A percentile compares a stretch with the other conserved stretches of the same genome.
phyloP scores from a whole-genome alignment of 352 stramenopile species.

The Phytopythium oedochilum region DNA sequence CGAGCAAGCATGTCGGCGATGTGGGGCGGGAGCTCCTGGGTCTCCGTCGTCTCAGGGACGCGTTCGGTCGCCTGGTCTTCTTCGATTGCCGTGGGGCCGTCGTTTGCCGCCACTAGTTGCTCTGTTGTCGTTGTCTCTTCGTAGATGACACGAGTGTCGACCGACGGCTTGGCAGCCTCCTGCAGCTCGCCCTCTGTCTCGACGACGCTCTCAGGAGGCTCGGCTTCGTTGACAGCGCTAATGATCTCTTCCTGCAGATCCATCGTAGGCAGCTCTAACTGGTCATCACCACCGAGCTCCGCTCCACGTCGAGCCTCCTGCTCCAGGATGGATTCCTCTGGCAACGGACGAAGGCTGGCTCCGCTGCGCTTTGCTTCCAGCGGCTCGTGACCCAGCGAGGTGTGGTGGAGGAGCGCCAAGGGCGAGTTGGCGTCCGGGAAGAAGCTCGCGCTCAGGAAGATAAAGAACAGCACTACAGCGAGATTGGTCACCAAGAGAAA shows the following conservation, averaged over 20 bases:
- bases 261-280: neutral
- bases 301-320: neutral
- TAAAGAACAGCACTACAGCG: constrained; percentile 35
- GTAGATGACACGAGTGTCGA: neutral
- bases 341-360: neutral
- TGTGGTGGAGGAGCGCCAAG: constrained; percentile 29
- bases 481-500: constrained; percentile 48
- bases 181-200: neutral
- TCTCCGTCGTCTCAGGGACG: neutral
- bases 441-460: constrained; percentile 45
- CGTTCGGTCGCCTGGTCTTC: neutral
- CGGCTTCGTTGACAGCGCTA: too few relatives aligned
- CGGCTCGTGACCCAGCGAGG: constrained; percentile 23
- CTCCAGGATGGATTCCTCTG: neutral
- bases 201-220: neutral
- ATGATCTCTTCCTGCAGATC: too few relatives aligned
- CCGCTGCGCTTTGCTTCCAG: neutral
- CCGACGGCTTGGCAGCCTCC: neutral
- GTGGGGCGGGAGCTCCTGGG: neutral
- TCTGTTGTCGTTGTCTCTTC: neutral
- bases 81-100: neutral
- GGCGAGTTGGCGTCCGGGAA: constrained; percentile 30
- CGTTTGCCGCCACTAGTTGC: neutral
- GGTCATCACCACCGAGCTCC: neutral
- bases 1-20: constrained; percentile 4